Percentiles rank a stretch among this genome's conserved stretches.
phyloP scores from a whole-genome alignment of 805 yeast genomes.

The Metschnikowia noctiluminum region DNA sequence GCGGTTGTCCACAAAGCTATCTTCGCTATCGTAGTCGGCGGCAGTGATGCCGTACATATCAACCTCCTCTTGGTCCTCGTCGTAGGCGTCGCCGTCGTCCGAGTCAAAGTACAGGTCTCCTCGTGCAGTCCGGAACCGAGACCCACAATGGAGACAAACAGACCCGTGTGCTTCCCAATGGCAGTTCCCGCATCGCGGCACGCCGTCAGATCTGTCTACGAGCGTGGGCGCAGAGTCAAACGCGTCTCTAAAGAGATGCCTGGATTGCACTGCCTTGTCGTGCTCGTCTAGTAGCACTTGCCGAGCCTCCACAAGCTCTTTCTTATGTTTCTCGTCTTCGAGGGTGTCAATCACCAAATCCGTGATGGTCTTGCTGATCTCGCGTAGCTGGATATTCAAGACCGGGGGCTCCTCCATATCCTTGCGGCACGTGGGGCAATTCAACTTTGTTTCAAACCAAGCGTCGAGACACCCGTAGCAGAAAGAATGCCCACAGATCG shows the following conservation, averaged over 20 bases:
- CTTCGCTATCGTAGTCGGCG: slow-evolving; percentile 18
- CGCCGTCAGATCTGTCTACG: slow-evolving; percentile 66
- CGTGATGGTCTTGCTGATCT: slow-evolving; percentile 34
- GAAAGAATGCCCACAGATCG: slow-evolving; percentile 70
- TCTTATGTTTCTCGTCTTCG: slow-evolving; percentile 24
- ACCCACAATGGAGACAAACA: slow-evolving; percentile 66
- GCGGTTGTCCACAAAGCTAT: slow-evolving; percentile 19
- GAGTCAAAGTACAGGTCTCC: slow-evolving; percentile 34
- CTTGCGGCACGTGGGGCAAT: slow-evolving; percentile 69
- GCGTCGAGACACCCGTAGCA: slow-evolving; percentile 62
- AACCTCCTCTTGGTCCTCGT: slow-evolving; percentile 32
- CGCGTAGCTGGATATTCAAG: slow-evolving; percentile 50
- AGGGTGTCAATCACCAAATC: slow-evolving; percentile 38
- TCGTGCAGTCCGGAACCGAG: slow-evolving; percentile 40
- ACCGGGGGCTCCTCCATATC: slow-evolving; percentile 48
- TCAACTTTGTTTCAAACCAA: slow-evolving; percentile 56
- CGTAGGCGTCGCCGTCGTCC: slow-evolving; percentile 36
- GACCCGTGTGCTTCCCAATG: slow-evolving; percentile 77
- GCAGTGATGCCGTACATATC: slow-evolving; percentile 14
- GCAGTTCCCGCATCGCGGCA: slow-evolving; percentile 69
- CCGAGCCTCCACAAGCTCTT: slow-evolving; percentile 23
- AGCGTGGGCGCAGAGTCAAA: slow-evolving; percentile 53
- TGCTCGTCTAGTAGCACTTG: slow-evolving; percentile 32
- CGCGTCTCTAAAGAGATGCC: slow-evolving; percentile 44
- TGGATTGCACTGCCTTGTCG: slow-evolving; percentile 36